These are phyloP conservation scores for Alternaria triticimaculans DNA, from an alignment of 2,329 filamentous ascomycete species.

Conservation along the genomic window DNA sequence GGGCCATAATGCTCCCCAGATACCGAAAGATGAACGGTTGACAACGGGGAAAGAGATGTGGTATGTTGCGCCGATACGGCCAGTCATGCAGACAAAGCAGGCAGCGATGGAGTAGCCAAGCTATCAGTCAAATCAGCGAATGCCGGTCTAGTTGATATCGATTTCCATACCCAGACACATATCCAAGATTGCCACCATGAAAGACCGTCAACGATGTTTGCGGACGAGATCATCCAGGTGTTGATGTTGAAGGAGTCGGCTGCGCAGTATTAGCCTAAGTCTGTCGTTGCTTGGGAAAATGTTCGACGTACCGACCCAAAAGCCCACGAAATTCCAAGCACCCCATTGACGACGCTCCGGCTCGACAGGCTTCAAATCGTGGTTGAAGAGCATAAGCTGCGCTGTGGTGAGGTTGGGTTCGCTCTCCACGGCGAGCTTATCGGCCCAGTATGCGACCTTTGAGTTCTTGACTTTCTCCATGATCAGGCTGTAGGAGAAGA, in stretches of 20 bases:
- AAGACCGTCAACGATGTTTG: constrained; percentile 77
- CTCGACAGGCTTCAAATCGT: constrained; percentile 80
- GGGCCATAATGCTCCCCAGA: constrained; percentile 89
- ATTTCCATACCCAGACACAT: constrained; percentile 70
- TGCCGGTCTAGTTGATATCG: neutral
- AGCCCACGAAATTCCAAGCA: constrained; percentile 85
- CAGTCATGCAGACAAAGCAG: constrained; percentile 73
- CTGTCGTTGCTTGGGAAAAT: neutral
- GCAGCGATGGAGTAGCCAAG: constrained; percentile 80
- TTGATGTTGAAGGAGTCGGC: constrained; percentile 63
- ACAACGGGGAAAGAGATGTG: constrained; percentile 90
- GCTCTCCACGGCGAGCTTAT: constrained; percentile 73
- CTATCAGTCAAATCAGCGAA: constrained; percentile 15
- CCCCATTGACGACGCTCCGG: constrained; percentile 82
- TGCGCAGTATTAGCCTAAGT: constrained; percentile 22
- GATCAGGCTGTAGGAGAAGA: constrained; percentile 16
- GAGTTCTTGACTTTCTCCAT: constrained; percentile 53
- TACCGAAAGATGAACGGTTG: constrained; percentile 78
- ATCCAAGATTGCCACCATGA: constrained; percentile 85
- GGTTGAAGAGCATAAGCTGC: constrained; percentile 86
- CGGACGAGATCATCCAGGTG: constrained; percentile 91
- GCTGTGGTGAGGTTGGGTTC: constrained; percentile 79
- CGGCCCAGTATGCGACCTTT: constrained; percentile 48
- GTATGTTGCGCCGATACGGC: constrained; percentile 83
- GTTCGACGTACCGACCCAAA: constrained; percentile 69